Conservation (phyloP, 495 filamentous ascomycete genomes). For the Annulohypoxylon nitens region DNA sequence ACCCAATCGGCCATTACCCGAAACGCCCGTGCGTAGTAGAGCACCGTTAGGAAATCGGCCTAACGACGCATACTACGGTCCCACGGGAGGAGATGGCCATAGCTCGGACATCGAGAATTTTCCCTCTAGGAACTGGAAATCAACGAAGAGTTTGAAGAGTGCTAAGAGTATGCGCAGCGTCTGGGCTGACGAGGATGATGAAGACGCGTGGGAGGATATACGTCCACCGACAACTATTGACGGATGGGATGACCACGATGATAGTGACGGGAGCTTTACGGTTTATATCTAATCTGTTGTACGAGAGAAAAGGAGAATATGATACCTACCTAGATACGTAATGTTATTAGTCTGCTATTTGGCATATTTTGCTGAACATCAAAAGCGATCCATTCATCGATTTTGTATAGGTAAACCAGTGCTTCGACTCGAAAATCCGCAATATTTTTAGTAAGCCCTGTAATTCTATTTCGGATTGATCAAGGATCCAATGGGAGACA, state of each 20-base stretch:
- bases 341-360: slow-evolving; percentile 31
- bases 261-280: slow-evolving; percentile 50
- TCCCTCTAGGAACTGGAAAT: slow-evolving; percentile 37
- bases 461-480: neutral
- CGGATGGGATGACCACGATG: slow-evolving; percentile 41
- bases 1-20: slow-evolving; percentile 37
- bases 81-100: slow-evolving; percentile 3
- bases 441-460: neutral
- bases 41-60: slow-evolving; percentile 28
- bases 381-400: too few relatives aligned
- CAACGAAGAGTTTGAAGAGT: slow-evolving; percentile 43
- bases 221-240: slow-evolving; percentile 45
- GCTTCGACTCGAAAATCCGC: neutral
- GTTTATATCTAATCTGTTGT: slow-evolving; percentile 47
- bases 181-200: slow-evolving; percentile 42
- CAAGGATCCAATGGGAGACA: neutral
- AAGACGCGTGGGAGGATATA: slow-evolving; percentile 50
- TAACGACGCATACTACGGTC: slow-evolving; percentile 23
- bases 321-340: slow-evolving; percentile 40
- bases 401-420: neutral
- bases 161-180: slow-evolving; percentile 42
- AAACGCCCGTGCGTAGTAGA: slow-evolving; percentile 37
- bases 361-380: neutral
- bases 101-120: slow-evolving; percentile 15
- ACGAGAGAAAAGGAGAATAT: slow-evolving; percentile 20